Percentiles rank a stretch among this genome's conserved stretches.
These are phyloP conservation scores for Erucastrum elatum DNA, from an alignment of 345 rosid species.

Conservation along the genomic window DNA sequence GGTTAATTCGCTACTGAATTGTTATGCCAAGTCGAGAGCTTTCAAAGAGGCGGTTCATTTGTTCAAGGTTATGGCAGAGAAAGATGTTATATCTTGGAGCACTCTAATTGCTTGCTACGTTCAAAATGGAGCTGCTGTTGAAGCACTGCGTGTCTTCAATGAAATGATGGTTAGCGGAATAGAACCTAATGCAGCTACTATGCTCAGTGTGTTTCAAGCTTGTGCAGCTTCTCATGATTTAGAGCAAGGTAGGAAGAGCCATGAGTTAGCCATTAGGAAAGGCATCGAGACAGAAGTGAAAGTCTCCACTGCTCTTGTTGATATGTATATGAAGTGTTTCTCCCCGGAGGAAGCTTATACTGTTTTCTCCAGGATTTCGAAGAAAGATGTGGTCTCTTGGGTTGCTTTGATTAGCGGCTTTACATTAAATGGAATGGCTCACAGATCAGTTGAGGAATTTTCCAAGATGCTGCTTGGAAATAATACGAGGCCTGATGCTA, in stretches of 20 bases:
- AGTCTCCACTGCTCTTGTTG: constrained; percentile 54
- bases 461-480: constrained; percentile 42
- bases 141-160: constrained; percentile 43
- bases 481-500: constrained; percentile 52
- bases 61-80: constrained; percentile 46
- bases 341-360: constrained; percentile 48
- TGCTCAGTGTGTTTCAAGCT: constrained; percentile 50
- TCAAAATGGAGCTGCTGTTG: constrained; percentile 41
- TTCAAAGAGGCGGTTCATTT: constrained; percentile 38
- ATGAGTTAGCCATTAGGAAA: constrained; percentile 44
- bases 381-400: constrained; percentile 64
- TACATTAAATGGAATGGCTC: constrained; percentile 52
- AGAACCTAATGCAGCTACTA: constrained; percentile 46
- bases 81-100: constrained; percentile 64
- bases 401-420: constrained; percentile 56
- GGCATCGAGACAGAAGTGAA: constrained; percentile 46
- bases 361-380: constrained; percentile 50
- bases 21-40: constrained; percentile 49
- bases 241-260: constrained; percentile 51
- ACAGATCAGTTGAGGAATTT: constrained; percentile 45
- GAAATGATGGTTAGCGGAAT: constrained; percentile 47
- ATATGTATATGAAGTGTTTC: constrained; percentile 64
- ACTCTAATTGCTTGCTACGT: constrained; percentile 49
- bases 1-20: constrained; percentile 49
- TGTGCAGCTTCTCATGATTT: constrained; percentile 48